These are phyloP conservation scores for Poa annua DNA, from an alignment of 176 grass and related monocot species.

Conservation along the genomic window DNA sequence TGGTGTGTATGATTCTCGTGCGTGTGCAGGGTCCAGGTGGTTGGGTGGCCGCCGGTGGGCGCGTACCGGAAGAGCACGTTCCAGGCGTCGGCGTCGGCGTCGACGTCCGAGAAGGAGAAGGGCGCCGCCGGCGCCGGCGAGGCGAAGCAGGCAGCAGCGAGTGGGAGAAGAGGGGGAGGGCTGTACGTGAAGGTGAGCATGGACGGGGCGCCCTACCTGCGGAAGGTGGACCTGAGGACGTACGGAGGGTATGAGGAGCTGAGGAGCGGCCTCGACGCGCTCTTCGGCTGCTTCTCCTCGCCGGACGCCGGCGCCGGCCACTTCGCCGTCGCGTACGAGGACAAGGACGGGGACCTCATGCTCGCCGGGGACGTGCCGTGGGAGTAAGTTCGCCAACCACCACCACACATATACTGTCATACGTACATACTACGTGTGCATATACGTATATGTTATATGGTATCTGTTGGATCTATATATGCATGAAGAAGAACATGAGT, in stretches of 20 bases:
- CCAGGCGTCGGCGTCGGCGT: slow-evolving; percentile 12
- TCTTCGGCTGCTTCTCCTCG: slow-evolving; percentile 66
- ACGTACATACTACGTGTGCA: too few relatives aligned
- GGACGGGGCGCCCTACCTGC: slow-evolving; percentile 72
- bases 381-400: slow-evolving; percentile 54
- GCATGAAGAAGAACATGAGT: not conserved
- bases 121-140: not conserved
- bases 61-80: slow-evolving; percentile 66
- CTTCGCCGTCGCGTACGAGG: slow-evolving; percentile 65
- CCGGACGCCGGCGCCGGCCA: not conserved
- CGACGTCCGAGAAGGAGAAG: not conserved
- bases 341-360: slow-evolving; percentile 84
- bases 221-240: slow-evolving; percentile 69
- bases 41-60: slow-evolving; percentile 73
- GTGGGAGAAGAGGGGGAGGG: not conserved
- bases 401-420: too few relatives aligned
- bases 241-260: slow-evolving; percentile 67
- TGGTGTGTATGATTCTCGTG: not conserved
- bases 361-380: slow-evolving; percentile 80
- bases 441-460: too few relatives aligned
- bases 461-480: not conserved
- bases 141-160: not conserved
- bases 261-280: slow-evolving; percentile 43
- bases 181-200: slow-evolving; percentile 74
- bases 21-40: slow-evolving; percentile 56